Evolutionary conservation across 139 green algal species (phyloP).

Genomic region (Chlorella sorokiniana): DNA sequence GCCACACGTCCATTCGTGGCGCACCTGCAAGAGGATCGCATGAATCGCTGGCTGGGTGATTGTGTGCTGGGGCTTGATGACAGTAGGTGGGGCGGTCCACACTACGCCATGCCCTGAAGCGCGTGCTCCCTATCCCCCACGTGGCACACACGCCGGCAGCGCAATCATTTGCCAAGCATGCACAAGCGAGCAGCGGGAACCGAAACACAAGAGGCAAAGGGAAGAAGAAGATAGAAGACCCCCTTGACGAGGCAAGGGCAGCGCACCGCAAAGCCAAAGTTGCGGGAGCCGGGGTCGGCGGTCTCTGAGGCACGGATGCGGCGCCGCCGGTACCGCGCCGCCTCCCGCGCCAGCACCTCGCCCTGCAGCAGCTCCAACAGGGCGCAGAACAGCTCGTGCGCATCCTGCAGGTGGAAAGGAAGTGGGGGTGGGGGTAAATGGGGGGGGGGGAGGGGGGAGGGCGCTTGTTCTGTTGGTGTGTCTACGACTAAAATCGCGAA

Average conservation of each 20-base stretch:
- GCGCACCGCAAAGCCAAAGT: conserved; percentile 49
- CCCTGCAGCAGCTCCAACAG: conserved; percentile 67
- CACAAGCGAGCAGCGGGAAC: too few species aligned
- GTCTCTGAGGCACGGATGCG: conserved; percentile 41
- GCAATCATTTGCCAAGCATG: too few species aligned
- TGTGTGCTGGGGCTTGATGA: neutral
- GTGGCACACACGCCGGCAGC: too few species aligned
- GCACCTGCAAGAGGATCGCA: conserved; percentile 6
- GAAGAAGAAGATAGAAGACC: neutral
- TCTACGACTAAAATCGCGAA: too few species aligned
- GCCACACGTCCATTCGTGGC: conserved; percentile 47
- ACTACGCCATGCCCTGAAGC: too few species aligned
- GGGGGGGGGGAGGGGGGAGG: neutral
- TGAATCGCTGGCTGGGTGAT: neutral
- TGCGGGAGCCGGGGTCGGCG: conserved; percentile 47
- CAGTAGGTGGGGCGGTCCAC: too few species aligned
- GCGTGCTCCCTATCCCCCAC: too few species aligned
- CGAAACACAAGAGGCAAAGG: too few species aligned
- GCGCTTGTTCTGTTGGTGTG: too few species aligned
- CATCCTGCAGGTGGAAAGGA: neutral
- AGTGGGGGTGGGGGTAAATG: neutral
- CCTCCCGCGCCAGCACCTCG: conserved; percentile 64
- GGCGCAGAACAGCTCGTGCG: conserved; percentile 47
- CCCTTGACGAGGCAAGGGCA: too few species aligned
- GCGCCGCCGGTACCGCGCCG: neutral